These are phyloP conservation scores for Diophrys sp. DNA, from an alignment of 73 alveolate genomes.

Conservation along the genomic window DNA sequence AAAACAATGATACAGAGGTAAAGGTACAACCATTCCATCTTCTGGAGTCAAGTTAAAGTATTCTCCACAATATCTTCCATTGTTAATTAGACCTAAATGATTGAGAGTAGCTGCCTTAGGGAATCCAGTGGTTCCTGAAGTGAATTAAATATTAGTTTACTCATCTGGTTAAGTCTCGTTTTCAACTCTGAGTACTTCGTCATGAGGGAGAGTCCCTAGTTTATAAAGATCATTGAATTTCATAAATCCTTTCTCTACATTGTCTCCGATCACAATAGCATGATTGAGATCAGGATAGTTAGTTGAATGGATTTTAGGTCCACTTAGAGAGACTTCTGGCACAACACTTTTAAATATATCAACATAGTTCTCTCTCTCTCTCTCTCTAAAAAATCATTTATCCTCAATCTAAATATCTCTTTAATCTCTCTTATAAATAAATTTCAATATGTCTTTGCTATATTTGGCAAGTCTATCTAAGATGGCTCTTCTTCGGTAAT, in stretches of 20 bases:
- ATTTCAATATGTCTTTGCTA: no score
- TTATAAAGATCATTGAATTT: constrained; percentile 57
- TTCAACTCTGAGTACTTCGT: neutral
- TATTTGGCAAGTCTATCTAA: no score
- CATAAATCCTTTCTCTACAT: constrained; percentile 54
- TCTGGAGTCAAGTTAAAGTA: constrained; percentile 33
- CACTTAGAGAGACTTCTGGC: no score
- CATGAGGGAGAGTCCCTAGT: neutral
- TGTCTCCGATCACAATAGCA: constrained; percentile 55
- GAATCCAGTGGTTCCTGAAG: constrained; percentile 85
- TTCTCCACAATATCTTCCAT: constrained; percentile 63
- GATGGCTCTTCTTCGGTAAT: no score
- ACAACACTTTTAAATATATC: no score
- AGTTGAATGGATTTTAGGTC: constrained; percentile 2
- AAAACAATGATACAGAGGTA: constrained; percentile 85
- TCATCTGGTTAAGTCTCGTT: constrained; percentile 31
- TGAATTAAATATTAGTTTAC: constrained; percentile 75
- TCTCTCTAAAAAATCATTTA: no score
- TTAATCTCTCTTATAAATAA: no score
- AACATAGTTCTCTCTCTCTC: no score
- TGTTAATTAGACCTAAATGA: constrained; percentile 65
- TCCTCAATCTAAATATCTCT: no score
- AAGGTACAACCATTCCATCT: constrained; percentile 49
- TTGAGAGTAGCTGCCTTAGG: constrained; percentile 83
- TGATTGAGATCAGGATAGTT: constrained; percentile 50